Conservation (phyloP, 495 filamentous ascomycete species). For the Usnea hakonensis region DNA sequence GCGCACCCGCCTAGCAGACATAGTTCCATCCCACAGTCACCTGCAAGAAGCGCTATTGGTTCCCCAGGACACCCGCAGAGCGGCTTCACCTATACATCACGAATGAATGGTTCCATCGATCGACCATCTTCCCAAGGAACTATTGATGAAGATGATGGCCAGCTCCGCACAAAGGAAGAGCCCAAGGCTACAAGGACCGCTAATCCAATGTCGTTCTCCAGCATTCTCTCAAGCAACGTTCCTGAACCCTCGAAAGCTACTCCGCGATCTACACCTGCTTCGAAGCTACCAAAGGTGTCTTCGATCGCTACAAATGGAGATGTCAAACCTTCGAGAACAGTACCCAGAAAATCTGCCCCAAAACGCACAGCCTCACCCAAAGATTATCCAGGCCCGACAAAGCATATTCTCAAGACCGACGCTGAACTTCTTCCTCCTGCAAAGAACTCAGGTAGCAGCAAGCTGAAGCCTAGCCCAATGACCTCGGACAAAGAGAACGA, state of each 20-base stretch:
- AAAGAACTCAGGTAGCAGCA: conserved; percentile 43
- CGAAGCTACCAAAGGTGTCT: conserved; percentile 18
- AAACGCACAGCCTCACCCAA: conserved; percentile 23
- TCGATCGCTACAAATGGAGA: conserved; percentile 16
- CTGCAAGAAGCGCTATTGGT: conserved; percentile 34
- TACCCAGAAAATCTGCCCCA: conserved; percentile 24
- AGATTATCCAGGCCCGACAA: conserved; percentile 38
- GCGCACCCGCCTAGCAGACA: conserved; percentile 40
- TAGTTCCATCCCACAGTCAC: conserved; percentile 40
- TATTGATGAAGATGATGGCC: conserved; percentile 35
- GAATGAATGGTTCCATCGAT: conserved; percentile 17
- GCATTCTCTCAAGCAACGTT: conserved; percentile 68
- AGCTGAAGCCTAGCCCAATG: conserved; percentile 41
- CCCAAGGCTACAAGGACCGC: conserved; percentile 60
- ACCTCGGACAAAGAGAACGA: conserved; percentile 60
- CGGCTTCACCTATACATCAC: conserved; percentile 10
- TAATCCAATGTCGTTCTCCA: conserved; percentile 87
- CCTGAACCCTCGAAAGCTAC: conserved; percentile 44
- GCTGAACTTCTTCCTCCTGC: conserved; percentile 39
- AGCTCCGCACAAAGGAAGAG: conserved; percentile 23
- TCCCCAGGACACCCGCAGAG: conserved; percentile 34
- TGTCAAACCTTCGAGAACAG: conserved; percentile 23
- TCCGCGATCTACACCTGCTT: conserved; percentile 18
- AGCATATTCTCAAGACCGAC: conserved; percentile 36
- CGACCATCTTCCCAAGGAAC: conserved; percentile 21